These are phyloP conservation scores for Singerocomus rubriflavus DNA, from an alignment of 1,284 basidiomycete genomes.

Conservation along the genomic window DNA sequence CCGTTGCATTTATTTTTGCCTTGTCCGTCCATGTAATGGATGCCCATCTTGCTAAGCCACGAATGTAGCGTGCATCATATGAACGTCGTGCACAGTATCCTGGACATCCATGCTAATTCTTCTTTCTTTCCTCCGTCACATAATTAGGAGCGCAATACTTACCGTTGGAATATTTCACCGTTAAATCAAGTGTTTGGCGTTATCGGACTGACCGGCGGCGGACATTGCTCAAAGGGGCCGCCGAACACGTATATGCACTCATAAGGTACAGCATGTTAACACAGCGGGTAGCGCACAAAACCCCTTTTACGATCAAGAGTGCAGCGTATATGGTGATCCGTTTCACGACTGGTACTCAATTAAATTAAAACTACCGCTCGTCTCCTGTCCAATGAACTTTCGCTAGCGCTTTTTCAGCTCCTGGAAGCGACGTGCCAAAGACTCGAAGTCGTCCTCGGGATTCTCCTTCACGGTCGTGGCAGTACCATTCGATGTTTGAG, in stretches of 20 bases:
- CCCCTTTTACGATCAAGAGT: slow-evolving; percentile 3
- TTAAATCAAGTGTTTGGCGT: not conserved
- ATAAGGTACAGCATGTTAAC: slow-evolving; percentile 10
- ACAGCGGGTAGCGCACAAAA: slow-evolving; percentile 9
- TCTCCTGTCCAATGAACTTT: not conserved
- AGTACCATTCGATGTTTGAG: slow-evolving; percentile 5
- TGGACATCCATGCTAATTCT: not conserved
- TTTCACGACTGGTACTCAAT: slow-evolving; percentile 5
- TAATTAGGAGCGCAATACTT: not conserved
- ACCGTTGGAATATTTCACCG: not conserved
- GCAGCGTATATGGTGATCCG: slow-evolving; percentile 2
- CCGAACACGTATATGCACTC: not conserved
- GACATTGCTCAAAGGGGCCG: slow-evolving; percentile 12
- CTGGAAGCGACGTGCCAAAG: slow-evolving; percentile 70
- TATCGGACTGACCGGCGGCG: slow-evolving; percentile 19
- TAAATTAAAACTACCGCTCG: not conserved
- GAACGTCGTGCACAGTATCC: too few species aligned
- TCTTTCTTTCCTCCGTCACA: not conserved
- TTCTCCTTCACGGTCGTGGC: slow-evolving; percentile 12
- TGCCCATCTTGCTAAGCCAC: too few species aligned
- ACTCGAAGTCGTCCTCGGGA: slow-evolving; percentile 68
- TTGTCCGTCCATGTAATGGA: too few species aligned
- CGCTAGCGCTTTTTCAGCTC: slow-evolving; percentile 71
- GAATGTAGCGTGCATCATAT: too few species aligned
- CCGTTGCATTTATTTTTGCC: too few species aligned